These are phyloP conservation scores for Oryza meyeriana DNA, from an alignment of 176 grass and related monocot genomes.

Conservation along the genomic window DNA sequence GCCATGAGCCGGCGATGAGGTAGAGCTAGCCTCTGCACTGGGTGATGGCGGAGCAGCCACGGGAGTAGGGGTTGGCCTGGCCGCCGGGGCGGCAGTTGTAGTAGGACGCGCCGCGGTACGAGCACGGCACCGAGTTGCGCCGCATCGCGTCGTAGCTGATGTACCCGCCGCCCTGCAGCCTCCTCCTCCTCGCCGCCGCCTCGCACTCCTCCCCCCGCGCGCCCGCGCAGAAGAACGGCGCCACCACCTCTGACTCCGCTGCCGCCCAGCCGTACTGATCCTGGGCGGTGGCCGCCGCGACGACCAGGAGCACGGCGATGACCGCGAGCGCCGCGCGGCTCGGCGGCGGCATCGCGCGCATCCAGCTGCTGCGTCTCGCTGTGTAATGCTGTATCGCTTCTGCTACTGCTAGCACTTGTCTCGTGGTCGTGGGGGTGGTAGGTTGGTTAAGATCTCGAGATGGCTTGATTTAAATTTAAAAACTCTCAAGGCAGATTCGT, in stretches of 20 bases:
- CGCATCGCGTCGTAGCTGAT: constrained; percentile 57
- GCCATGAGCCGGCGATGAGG: not conserved
- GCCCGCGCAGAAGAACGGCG: not conserved
- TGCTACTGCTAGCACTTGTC: not conserved
- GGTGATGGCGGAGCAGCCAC: constrained; percentile 61
- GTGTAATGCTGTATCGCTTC: not conserved
- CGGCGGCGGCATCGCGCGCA: constrained; percentile 15
- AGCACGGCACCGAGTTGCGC: constrained; percentile 43
- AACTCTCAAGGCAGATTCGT: not conserved
- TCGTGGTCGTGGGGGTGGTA: not conserved
- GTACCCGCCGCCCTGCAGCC: constrained; percentile 27
- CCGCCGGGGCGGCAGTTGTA: constrained; percentile 63
- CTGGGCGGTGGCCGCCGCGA: not conserved
- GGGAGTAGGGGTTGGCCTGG: constrained; percentile 55
- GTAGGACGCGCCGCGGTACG: constrained; percentile 45
- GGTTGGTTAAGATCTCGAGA: constrained; percentile 21
- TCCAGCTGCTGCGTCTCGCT: too few relatives aligned
- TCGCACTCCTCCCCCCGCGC: constrained; percentile 24
- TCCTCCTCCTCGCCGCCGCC: not conserved
- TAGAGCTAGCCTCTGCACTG: constrained; percentile 41
- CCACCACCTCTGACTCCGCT: not conserved
- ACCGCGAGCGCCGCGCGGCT: not conserved
- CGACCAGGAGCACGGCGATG: not conserved
- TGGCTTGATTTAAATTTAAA: not conserved
- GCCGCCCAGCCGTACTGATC: not conserved